A percentile compares a stretch with the other conserved stretches of the same genome.
These are phyloP conservation scores for Lactarius quietus DNA, from an alignment of 768 basidiomycete genomes.

Conservation along the genomic window DNA sequence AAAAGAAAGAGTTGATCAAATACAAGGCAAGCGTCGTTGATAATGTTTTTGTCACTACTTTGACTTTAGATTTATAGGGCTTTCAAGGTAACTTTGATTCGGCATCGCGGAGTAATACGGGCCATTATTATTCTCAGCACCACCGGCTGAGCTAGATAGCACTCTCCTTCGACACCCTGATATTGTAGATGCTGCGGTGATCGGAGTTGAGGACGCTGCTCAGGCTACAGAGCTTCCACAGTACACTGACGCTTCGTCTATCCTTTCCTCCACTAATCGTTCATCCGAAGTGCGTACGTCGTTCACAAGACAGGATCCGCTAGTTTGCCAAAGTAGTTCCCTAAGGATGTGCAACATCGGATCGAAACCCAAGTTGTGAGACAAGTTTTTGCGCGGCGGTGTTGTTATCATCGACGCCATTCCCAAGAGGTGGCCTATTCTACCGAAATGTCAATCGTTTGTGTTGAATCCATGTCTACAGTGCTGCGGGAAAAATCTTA, in stretches of 20 bases:
- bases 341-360: constrained; percentile 58
- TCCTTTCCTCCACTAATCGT: neutral
- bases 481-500: constrained; percentile 86
- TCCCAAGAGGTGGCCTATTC: constrained; percentile 57
- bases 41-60: neutral
- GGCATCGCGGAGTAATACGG: neutral
- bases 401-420: constrained; percentile 58
- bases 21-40: constrained; percentile 48
- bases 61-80: constrained; percentile 41
- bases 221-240: constrained; percentile 83
- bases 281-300: constrained; percentile 52
- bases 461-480: constrained; percentile 31
- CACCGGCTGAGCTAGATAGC: constrained; percentile 83
- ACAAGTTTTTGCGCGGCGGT: constrained; percentile 77
- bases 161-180: constrained; percentile 71
- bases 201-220: constrained; percentile 61
- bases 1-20: constrained; percentile 73
- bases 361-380: constrained; percentile 61
- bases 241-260: constrained; percentile 32
- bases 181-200: constrained; percentile 76
- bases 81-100: constrained; percentile 57
- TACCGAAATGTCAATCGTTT: neutral
- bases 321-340: constrained; percentile 44
- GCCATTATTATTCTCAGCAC: constrained; percentile 45
- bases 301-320: constrained; percentile 42